Percentiles rank a stretch among this genome's conserved stretches.
Evolutionary conservation across 495 filamentous ascomycete genomes (phyloP).

Genomic region (Ascodesmis nigricans): DNA sequence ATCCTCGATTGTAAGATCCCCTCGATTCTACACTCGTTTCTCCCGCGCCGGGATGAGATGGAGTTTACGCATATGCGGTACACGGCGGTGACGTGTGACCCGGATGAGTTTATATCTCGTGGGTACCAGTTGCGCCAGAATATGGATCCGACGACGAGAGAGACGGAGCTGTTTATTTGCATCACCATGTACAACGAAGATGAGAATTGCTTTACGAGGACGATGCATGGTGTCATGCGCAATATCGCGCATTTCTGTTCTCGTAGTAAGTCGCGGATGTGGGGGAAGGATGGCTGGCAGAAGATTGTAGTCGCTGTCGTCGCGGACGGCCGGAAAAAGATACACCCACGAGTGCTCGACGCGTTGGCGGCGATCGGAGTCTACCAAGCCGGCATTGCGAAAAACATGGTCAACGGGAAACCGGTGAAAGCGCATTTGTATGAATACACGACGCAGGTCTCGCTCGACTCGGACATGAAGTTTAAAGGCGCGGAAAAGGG

Average conservation of each 20-base stretch:
- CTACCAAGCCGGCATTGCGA: conserved; percentile 97
- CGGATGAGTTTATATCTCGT: conserved; percentile 68
- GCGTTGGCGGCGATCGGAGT: conserved; percentile 93
- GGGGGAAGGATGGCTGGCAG: conserved; percentile 96
- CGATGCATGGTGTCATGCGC: conserved; percentile 97
- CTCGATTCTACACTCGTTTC: conserved; percentile 85
- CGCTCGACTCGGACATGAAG: conserved; percentile 78
- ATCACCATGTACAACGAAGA: conserved; percentile 99
- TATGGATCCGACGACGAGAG: conserved; percentile 59
- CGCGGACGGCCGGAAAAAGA: conserved; percentile 78
- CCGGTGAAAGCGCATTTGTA: conserved; percentile 70
- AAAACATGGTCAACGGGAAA: conserved; percentile 70
- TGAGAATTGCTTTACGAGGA: conserved; percentile 85
- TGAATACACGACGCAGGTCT: conserved; percentile 97
- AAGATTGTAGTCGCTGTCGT: conserved; percentile 98
- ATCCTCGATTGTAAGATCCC: conserved; percentile 98
- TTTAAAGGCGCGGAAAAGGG: conserved; percentile 99
- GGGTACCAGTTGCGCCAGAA: conserved; percentile 96
- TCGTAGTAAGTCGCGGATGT: conserved; percentile 73
- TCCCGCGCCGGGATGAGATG: conserved; percentile 72
- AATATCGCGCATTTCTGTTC: conserved; percentile 95
- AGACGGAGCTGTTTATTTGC: conserved; percentile 97
- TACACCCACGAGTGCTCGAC: conserved; percentile 82
- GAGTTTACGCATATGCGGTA: conserved; percentile 99
- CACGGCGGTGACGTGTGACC: conserved; percentile 96